Conservation (phyloP, 495 filamentous ascomycete species). For the Durotheca rogersii region DNA sequence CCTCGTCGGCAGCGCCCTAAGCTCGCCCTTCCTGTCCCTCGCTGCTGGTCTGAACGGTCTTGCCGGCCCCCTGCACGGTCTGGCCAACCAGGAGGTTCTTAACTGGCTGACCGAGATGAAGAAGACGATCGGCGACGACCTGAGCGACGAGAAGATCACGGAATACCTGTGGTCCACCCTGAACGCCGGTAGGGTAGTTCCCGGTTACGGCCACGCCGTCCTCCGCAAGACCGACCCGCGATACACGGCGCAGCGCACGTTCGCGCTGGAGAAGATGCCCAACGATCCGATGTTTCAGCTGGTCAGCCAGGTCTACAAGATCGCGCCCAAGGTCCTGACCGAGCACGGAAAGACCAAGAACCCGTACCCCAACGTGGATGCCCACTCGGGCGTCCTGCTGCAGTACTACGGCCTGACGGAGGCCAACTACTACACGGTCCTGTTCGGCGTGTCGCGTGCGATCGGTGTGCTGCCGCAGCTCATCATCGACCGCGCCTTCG, state of each 20-base stretch:
- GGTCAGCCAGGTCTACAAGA: conserved; percentile 99
- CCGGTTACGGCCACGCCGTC: conserved; percentile 97
- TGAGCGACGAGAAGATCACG: conserved; percentile 92
- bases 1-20: conserved; percentile 93
- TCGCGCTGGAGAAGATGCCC: conserved; percentile 84
- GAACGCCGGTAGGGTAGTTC: conserved; percentile 92
- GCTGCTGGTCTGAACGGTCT: conserved; percentile 96
- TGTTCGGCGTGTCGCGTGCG: conserved; percentile 97
- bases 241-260: conserved; percentile 95
- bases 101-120: conserved; percentile 99
- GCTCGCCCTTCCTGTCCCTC: conserved; percentile 94
- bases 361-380: conserved; percentile 51
- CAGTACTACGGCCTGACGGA: conserved; percentile 99
- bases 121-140: conserved; percentile 86
- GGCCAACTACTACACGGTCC: conserved; percentile 98
- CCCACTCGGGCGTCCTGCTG: conserved; percentile 94
- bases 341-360: conserved; percentile 99
- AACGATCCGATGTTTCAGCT: conserved; percentile 99
- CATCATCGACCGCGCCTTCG: conserved; percentile 98
- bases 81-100: conserved; percentile 98
- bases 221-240: conserved; percentile 99
- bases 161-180: conserved; percentile 98
- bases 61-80: conserved; percentile 95
- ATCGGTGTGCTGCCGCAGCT: conserved; percentile 97
- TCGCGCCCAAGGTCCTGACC: conserved; percentile 93